Evolutionary conservation across 805 yeast genomes (phyloP), one percentile per base, ranked within the genome.

Genomic region (Priceomyces carsonii): DNA sequence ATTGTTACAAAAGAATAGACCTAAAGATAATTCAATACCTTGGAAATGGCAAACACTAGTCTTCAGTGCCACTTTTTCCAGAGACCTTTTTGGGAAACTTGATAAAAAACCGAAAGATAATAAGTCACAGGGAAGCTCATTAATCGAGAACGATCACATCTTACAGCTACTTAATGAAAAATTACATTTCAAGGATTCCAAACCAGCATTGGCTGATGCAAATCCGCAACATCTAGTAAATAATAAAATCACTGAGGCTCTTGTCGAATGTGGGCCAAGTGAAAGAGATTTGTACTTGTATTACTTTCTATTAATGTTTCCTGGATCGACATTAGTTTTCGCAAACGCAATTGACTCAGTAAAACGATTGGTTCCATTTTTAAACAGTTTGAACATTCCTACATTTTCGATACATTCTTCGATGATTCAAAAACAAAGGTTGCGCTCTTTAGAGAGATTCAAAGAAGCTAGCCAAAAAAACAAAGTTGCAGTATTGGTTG

Each of bases 301-400:
- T 63, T 93, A 93, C 60, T 91, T 93, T 61, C 55, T 89, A 19
- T 63, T 85, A 41, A 75, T 85, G 70, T 93, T 85, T 53, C 91
- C 95, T 1, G 98, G 96, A 2, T 74, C 87, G 13, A 85, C 96
- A 0, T 71, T 93, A 33, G 91, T 91, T 3, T 93, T 93, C 57
- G 90, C 96, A 45, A 93, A 93, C 61, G 81, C 95, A n/a, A 90
- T 93, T 51, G 97, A 91, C 51, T 80, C 95, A 0, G 98, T 91
- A 31, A 88, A 89, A 57, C 78, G 96, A 45, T 58, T 93, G 21
- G 83, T 80, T 8, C 91, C 91, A 6, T 74, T 83, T 41, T 69
- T 93, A 41, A 82, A 74, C 44, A 79, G 80, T 54, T 69, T 93
- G 33, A 75, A 76, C 8, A 68, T 91, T 21, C 78, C 85, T 5